Percentiles rank a stretch among this genome's conserved stretches.
Conservation (phyloP, 2,329 filamentous ascomycete genomes). For the Microcyclospora tardicrescens region DNA sequence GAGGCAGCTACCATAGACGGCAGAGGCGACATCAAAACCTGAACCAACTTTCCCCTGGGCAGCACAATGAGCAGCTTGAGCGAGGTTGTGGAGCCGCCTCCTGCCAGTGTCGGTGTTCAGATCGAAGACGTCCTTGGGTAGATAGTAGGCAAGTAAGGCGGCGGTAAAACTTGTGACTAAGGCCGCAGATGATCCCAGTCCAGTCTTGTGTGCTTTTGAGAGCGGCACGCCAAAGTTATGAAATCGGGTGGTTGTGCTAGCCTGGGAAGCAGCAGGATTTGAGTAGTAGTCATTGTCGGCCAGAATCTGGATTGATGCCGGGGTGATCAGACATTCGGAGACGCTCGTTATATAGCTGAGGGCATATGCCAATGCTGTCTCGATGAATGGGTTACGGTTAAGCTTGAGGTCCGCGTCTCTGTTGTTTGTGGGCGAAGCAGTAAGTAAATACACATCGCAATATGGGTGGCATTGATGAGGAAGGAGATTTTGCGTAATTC, state of each 20-base stretch:
- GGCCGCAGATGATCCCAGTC: slow-evolving; percentile 85
- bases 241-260: slow-evolving; percentile 41
- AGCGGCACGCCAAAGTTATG: slow-evolving; percentile 65
- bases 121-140: slow-evolving; percentile 44
- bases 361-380: slow-evolving; percentile 77
- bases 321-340: slow-evolving; percentile 43
- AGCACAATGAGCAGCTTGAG: slow-evolving; percentile 85
- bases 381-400: slow-evolving; percentile 70
- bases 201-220: slow-evolving; percentile 78
- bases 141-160: slow-evolving; percentile 63
- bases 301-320: slow-evolving; percentile 69
- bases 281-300: slow-evolving; percentile 98
- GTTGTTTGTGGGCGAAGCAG: slow-evolving; percentile 2
- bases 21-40: slow-evolving; percentile 88
- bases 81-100: slow-evolving; percentile 71
- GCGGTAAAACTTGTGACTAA: slow-evolving; percentile 80
- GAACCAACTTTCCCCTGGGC: slow-evolving; percentile 94
- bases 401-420: slow-evolving; percentile 29
- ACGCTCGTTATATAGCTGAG: slow-evolving; percentile 61
- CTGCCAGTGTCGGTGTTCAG: slow-evolving; percentile 42
- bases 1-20: slow-evolving; percentile 79
- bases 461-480: background rate
- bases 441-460: slow-evolving; percentile 9
- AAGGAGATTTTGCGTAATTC: slow-evolving; percentile 1
- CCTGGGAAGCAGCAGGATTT: slow-evolving; percentile 36